Conservation (phyloP, 352 stramenopile genomes). For the Phytopythium kandeliae region DNA sequence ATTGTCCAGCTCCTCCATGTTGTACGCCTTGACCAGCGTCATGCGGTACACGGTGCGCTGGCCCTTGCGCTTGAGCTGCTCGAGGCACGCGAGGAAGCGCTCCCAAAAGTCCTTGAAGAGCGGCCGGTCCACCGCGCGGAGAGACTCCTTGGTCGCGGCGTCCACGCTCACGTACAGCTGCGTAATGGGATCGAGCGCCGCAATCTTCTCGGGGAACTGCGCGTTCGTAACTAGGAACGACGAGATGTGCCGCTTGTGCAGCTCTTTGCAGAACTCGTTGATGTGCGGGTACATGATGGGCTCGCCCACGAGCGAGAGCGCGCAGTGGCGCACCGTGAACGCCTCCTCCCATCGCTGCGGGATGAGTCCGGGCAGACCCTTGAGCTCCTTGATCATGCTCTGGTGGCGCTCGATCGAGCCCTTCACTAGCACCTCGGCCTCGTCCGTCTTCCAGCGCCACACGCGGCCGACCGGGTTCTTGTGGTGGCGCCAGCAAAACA, state of each 20-base stretch:
- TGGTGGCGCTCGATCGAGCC: conserved; percentile 89
- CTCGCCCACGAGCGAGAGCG: conserved; percentile 96
- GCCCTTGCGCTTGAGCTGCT: conserved; percentile 91
- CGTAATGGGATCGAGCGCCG: conserved; percentile 93
- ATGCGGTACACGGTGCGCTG: conserved; percentile 96
- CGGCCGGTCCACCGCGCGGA: conserved; percentile 94
- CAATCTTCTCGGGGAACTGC: conserved; percentile 97
- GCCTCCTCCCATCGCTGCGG: conserved; percentile 93
- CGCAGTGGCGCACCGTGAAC: conserved; percentile 95
- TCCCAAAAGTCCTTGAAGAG: conserved; percentile 98
- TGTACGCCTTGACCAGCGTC: conserved; percentile 98
- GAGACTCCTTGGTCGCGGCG: conserved; percentile 93
- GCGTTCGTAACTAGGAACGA: conserved; percentile 99
- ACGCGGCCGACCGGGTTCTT: conserved; percentile 98
- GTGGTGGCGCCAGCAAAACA: conserved; percentile 99
- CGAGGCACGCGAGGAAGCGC: conserved; percentile 89
- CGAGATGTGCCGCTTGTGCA: conserved; percentile 94
- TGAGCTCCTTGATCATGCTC: conserved; percentile 94
- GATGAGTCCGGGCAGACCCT: conserved; percentile 93
- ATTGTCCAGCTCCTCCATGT: conserved; percentile 94
- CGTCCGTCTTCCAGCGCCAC: conserved; percentile 98
- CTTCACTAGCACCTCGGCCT: conserved; percentile 93
- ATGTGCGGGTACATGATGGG: conserved; percentile 99
- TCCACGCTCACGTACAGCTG: conserved; percentile 99
- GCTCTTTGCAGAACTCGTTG: conserved; percentile 94